A percentile compares a stretch with the other conserved stretches of the same genome.
Evolutionary conservation across 75 land plant species (phyloP).

Genomic region (Pseudotsuga menziesii): DNA sequence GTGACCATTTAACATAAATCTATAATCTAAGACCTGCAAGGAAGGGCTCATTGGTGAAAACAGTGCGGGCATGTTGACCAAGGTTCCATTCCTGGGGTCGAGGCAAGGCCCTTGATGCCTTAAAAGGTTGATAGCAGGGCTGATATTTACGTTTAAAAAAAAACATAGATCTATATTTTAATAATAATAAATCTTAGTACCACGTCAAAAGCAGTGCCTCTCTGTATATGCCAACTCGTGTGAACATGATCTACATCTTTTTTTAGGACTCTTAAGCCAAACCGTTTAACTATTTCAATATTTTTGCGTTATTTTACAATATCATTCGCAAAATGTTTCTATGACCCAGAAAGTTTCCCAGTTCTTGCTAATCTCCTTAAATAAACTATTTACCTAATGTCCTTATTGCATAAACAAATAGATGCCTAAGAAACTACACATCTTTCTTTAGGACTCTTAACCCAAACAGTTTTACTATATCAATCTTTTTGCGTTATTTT

Average conservation of each 20-base stretch:
- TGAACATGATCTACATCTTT: not conserved
- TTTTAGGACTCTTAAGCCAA: not conserved
- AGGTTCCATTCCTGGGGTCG: no score
- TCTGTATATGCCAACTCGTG: no score
- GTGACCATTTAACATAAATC: no score
- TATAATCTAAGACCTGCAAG: no score
- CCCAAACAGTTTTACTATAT: not conserved
- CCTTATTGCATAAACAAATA: constrained; percentile 7
- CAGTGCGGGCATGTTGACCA: no score
- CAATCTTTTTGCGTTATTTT: not conserved
- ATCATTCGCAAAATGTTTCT: constrained; percentile 1
- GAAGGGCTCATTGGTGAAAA: no score
- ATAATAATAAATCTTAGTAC: no score
- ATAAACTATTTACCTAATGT: not conserved
- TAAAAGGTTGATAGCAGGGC: no score
- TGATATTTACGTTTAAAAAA: no score
- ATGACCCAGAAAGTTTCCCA: not conserved
- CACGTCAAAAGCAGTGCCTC: no score
- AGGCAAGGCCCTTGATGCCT: no score
- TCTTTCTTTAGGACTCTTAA: not conserved
- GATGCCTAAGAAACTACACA: not conserved
- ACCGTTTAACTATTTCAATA: not conserved
- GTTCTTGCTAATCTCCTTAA: not conserved
- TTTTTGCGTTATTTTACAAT: not conserved
- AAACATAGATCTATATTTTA: no score